phyloP scores from a whole-genome alignment of 2,329 filamentous ascomycete species.

The Domatiomyces globalis region DNA sequence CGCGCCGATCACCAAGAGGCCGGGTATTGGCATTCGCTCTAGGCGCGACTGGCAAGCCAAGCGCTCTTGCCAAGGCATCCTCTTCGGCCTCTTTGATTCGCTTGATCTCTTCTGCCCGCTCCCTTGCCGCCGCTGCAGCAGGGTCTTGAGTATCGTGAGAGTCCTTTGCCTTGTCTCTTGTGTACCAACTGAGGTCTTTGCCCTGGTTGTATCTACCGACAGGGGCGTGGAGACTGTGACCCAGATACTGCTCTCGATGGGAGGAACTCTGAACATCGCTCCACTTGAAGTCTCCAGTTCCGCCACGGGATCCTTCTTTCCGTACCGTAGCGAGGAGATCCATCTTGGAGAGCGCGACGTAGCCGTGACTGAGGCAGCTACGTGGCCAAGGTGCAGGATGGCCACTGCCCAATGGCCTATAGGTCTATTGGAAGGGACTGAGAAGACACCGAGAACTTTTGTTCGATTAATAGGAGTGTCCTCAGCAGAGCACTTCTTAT shows the following conservation, averaged over 20 bases:
- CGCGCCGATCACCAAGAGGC: conserved; percentile 44
- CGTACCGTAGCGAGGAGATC: conserved; percentile 86
- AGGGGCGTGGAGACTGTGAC: conserved; percentile 81
- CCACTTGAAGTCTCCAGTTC: conserved; percentile 87
- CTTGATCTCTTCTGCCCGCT: conserved; percentile 62
- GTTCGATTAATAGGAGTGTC: no score
- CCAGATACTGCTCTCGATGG: conserved; percentile 82
- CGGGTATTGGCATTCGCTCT: conserved; percentile 47
- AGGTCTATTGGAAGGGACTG: no score
- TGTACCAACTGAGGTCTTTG: conserved; percentile 52
- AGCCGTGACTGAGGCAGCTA: background rate
- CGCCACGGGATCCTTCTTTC: conserved; percentile 70
- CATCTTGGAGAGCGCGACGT: conserved; percentile 40
- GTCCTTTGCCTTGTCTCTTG: background rate
- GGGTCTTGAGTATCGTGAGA: conserved; percentile 30
- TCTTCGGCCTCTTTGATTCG: conserved; percentile 83
- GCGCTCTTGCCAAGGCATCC: conserved; percentile 68
- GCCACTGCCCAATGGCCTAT: no score
- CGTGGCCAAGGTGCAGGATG: background rate
- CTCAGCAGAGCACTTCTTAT: no score
- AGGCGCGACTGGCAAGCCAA: conserved; percentile 61
- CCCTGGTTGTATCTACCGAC: conserved; percentile 86
- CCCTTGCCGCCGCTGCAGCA: conserved; percentile 44
- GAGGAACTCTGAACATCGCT: conserved; percentile 75
- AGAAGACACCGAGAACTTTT: no score